A percentile compares a stretch with the other conserved stretches of the same genome.
These are phyloP conservation scores for Plenodomus tracheiphilus DNA, from an alignment of 2,329 filamentous ascomycete species.

Conservation along the genomic window DNA sequence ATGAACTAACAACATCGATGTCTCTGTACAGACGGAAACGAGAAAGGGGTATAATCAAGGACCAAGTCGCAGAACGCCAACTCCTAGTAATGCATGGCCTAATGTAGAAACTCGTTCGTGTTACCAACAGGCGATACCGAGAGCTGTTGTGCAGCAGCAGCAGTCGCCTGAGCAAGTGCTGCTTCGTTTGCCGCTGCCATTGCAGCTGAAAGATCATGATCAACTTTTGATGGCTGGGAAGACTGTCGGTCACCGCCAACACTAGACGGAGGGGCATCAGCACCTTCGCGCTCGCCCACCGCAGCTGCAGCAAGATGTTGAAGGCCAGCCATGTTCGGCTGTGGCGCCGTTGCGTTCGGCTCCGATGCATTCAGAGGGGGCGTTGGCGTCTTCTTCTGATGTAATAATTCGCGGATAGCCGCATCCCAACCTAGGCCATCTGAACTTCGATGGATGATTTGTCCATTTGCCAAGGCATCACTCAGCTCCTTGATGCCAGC, in stretches of 20 bases:
- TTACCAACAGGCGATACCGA: constrained; percentile 16
- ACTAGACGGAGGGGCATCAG: constrained; percentile 31
- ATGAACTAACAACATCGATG: background rate
- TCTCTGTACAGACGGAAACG: background rate
- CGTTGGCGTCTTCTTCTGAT: constrained; percentile 32
- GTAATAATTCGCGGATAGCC: constrained; percentile 37
- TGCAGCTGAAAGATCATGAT: constrained; percentile 42
- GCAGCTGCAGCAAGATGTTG: constrained; percentile 46
- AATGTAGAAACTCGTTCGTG: background rate
- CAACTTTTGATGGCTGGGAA: constrained; percentile 22
- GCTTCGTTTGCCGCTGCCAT: constrained; percentile 43
- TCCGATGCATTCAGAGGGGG: constrained; percentile 24
- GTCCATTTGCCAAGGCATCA: constrained; percentile 36
- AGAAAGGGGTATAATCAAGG: background rate
- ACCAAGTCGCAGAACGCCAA: background rate
- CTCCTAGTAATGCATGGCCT: background rate
- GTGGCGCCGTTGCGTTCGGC: constrained; percentile 26
- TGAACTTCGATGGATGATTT: constrained; percentile 34
- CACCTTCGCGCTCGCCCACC: constrained; percentile 41
- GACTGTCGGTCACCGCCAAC: constrained; percentile 23
- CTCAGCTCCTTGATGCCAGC: constrained; percentile 43
- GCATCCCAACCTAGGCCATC: constrained; percentile 42
- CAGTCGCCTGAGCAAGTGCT: constrained; percentile 41
- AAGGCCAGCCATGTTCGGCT: constrained; percentile 44
- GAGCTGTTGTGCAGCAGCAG: constrained; percentile 39